phyloP scores from a whole-genome alignment of 2,329 filamentous ascomycete genomes.

The Hypoxylon sp. region DNA sequence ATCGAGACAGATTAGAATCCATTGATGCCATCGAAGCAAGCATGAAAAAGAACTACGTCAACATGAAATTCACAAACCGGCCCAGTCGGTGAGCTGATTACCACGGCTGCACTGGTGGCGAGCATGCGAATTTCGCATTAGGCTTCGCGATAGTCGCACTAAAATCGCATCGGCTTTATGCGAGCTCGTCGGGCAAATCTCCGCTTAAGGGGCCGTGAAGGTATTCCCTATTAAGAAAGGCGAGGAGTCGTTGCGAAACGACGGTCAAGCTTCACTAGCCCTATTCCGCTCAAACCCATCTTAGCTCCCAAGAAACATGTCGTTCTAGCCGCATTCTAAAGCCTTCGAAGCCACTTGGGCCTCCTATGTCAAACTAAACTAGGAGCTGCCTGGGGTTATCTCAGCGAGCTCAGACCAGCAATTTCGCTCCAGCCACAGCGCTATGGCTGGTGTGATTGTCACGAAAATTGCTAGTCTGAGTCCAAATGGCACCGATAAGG shows the following conservation, averaged over 20 bases:
- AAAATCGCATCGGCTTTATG: slow-evolving; percentile 21
- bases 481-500: too few species aligned
- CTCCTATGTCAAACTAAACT: slow-evolving; percentile 20
- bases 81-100: not conserved
- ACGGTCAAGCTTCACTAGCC: slow-evolving; percentile 20
- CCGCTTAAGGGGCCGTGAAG: slow-evolving; percentile 20
- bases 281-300: slow-evolving; percentile 21
- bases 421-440: too few species aligned
- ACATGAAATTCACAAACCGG: not conserved
- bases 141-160: slow-evolving; percentile 2
- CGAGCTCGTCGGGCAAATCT: slow-evolving; percentile 20
- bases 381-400: too few species aligned
- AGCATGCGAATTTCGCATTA: slow-evolving; percentile 11
- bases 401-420: too few species aligned
- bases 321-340: slow-evolving; percentile 36
- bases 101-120: not conserved
- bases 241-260: slow-evolving; percentile 2
- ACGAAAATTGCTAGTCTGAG: too few species aligned
- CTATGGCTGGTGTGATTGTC: too few species aligned
- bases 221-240: slow-evolving; percentile 4
- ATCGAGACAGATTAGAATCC: slow-evolving; percentile 6
- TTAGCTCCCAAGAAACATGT: slow-evolving; percentile 19
- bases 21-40: not conserved
- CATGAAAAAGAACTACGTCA: not conserved
- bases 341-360: slow-evolving; percentile 27